Evolutionary conservation across 2,329 filamentous ascomycete species (phyloP), one percentile per base, ranked within the genome.

Genomic region (Mollisiaceae sp.): DNA sequence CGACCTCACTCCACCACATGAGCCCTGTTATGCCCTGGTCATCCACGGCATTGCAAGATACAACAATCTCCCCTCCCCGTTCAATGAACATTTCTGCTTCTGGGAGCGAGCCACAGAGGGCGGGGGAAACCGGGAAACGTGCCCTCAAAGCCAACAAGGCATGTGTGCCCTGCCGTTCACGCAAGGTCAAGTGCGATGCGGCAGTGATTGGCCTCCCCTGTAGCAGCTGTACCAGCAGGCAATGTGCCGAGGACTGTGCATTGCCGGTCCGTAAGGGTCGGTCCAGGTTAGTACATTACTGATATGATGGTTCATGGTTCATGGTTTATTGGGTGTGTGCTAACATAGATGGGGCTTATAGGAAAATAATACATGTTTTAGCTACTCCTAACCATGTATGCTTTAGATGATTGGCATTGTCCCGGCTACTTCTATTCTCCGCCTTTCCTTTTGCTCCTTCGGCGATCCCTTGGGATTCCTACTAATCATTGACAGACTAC

Each of bases 281-380:
- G 45, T 54, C 59, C 41, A 61, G 59, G 59, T 61, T 52, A 61
- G 59, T 61, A 54, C 43, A 61, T 61, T 61, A 61, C 45, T 52
- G n/a, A 61, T 52, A 61, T 52, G 59, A 61, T 61, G 45, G 24
- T 61, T 61, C 45, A 54, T 60, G 59, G 59, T 52, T 60, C 12
- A 61, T 61, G 45, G 24, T 61, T 61, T 27, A 54, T 61, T 61
- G 54, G 59, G 59, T 61, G 59, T 43, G 59, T 61, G 59, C 59
- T 61, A 61, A 61, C 59, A 36, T 52, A 61, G 22, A 61, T 60
- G 59, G 41, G 59, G 45, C 43, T 61, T 43, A 61, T 39, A 61
- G 59, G 59, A 61, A 61, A 61, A 43, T 54, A 54, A 61, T 61
- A 61, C 41, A 61, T 61, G 41, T 36, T 61, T 61, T 38, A 61